Evolutionary conservation across 148 eudicot genomes (phyloP), one percentile per base, ranked within the genome.

Genomic region (Diospyros kaki): DNA sequence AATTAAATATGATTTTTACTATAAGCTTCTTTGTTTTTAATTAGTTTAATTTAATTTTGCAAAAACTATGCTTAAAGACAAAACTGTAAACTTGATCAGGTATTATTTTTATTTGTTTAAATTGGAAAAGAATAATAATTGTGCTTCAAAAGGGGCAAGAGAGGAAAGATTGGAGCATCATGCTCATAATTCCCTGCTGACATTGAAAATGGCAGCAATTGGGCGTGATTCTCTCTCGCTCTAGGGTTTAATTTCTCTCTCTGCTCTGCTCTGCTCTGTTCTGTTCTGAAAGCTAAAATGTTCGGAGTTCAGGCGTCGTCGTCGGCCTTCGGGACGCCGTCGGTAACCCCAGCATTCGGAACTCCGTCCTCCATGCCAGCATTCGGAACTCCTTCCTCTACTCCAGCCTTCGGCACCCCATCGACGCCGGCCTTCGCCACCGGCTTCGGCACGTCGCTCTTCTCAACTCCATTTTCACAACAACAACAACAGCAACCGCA

Each of bases 341-440:
- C 85, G 2, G 15, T 62, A 59, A 14, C 75, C 58, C 71, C 76
- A 4, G 58, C 80, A 0, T 85, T 85, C 76, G 87, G 81, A 67
- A 72, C 82, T 53, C 85, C 86, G 1, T 83, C 85, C 3, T 38
- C 68, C 52, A 14, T 71, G 51, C 71, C 76, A 2, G 58, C 80
- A 0, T 85, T 85, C 76, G 87, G 81, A 67, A 72, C 89, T 10
- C 79, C 91, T 9, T 72, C 88, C 42, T 79, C 88, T 9, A 80
- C 88, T 9, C 89, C 88, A 4, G 86, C 86, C 0, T 87, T 89
- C 84, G 93, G 90, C 40, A 83, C 93, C 6, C 77, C 93, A 5
- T 73, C 88, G 12, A 76, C 81, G 4, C 70, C 89, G 4, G 63
- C 86, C 2, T 86, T 84, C 75, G 81, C 71, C 42, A 18, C 87